Evolutionary conservation across 331 rosid species (phyloP).

Genomic region (Prunus yedoensis): DNA sequence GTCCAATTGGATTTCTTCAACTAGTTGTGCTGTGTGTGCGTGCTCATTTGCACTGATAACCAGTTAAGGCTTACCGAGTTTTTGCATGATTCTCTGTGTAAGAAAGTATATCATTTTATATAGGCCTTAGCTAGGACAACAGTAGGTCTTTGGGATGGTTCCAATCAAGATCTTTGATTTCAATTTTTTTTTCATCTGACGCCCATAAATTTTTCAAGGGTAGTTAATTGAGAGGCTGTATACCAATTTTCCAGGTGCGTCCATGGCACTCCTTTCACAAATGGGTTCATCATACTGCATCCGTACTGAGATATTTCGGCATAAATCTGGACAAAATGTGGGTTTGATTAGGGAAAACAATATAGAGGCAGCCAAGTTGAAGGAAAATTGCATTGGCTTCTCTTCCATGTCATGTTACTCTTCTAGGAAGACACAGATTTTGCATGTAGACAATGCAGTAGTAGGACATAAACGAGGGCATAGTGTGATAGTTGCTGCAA

Average conservation of each 20-base stretch:
- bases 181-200: background rate
- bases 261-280: slow-evolving; percentile 49
- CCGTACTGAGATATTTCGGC: slow-evolving; percentile 28
- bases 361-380: slow-evolving; percentile 35
- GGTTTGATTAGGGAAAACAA: slow-evolving; percentile 28
- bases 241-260: slow-evolving; percentile 18
- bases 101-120: background rate
- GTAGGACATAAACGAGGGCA: slow-evolving; percentile 35
- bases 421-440: slow-evolving; percentile 31
- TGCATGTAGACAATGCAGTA: slow-evolving; percentile 30
- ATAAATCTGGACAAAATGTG: slow-evolving; percentile 31
- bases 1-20: background rate
- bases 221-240: slow-evolving; percentile 8
- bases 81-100: background rate
- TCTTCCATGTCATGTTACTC: slow-evolving; percentile 40
- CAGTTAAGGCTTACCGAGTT: background rate
- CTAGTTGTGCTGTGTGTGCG: background rate
- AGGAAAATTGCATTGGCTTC: slow-evolving; percentile 44
- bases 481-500: slow-evolving; percentile 65
- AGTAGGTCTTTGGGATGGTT: background rate
- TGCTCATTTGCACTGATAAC: background rate
- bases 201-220: background rate
- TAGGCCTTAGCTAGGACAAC: background rate
- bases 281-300: slow-evolving; percentile 35
- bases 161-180: background rate